Evolutionary conservation across 768 basidiomycete genomes (phyloP).

Genomic region (Boletales sp.): DNA sequence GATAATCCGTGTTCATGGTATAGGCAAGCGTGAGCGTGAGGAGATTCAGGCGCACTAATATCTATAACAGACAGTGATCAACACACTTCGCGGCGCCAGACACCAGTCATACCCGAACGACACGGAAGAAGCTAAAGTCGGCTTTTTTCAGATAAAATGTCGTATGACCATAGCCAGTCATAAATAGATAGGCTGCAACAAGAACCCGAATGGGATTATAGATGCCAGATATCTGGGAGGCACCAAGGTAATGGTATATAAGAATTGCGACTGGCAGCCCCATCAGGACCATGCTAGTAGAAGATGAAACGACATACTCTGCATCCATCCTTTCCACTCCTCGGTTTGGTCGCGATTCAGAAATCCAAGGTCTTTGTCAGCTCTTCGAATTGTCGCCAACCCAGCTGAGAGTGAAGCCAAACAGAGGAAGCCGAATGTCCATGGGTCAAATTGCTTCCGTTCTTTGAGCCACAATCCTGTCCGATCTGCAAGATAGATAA

Average conservation of each 20-base stretch:
- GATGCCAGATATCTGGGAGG: conserved; percentile 88
- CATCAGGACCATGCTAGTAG: background rate
- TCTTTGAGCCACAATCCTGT: conserved; percentile 86
- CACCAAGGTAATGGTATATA: conserved; percentile 89
- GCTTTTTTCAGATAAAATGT: conserved; percentile 87
- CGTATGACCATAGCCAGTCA: conserved; percentile 91
- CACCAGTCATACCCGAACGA: conserved; percentile 54
- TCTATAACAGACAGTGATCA: conserved; percentile 34
- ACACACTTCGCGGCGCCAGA: background rate
- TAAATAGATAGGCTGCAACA: conserved; percentile 87
- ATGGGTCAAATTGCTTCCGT: conserved; percentile 76
- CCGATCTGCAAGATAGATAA: conserved; percentile 81
- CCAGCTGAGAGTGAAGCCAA: conserved; percentile 55
- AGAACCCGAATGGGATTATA: conserved; percentile 89
- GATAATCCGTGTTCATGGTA: conserved; percentile 89
- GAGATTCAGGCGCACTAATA: conserved; percentile 79
- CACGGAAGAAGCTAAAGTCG: conserved; percentile 75
- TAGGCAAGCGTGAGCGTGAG: conserved; percentile 81
- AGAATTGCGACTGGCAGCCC: conserved; percentile 67
- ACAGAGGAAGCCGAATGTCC: conserved; percentile 62
- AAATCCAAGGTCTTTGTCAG: conserved; percentile 83
- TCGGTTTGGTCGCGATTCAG: conserved; percentile 91
- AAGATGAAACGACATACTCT: conserved; percentile 50
- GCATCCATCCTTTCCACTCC: conserved; percentile 99
- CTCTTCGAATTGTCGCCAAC: conserved; percentile 58